Evolutionary conservation across 2,329 filamentous ascomycete genomes (phyloP), one percentile per base, ranked within the genome.

Genomic region (Periconia sp.): DNA sequence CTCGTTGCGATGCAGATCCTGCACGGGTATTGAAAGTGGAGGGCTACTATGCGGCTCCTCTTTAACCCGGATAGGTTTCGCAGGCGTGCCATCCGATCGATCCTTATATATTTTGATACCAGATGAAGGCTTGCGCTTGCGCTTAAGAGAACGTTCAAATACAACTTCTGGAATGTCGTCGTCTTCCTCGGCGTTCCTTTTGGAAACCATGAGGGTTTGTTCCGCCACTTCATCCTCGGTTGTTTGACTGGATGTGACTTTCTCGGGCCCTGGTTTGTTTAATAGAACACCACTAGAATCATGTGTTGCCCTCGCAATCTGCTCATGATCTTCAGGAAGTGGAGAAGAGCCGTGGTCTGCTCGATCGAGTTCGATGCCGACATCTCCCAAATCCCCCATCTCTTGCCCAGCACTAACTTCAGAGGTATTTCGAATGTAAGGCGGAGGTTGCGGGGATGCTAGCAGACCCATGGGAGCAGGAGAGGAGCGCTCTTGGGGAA

Each of bases 141-240:
- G 76, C 58, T 79, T 80, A 10, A 80, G 61, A 1, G 71, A 69
- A 19, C 76, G 68, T 43, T 71, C 68, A 9, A 73, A 79, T 1
- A 80, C 65, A 27, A 80, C 62, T 19, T 75, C 58, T 5, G 77
- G 77, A 44, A 74, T 71, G n/a, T 78, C 74, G n/a, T 73, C 69
- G 14, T 66, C 65, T 18, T 59, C 51, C 9, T 53, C 54, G 18
- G 50, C 42, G 8, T 50, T 52, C 14, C 30, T 37, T 11, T 53
- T 55, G 18, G 53, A 51, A 6, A 42, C 44, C 42, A 31, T 47
- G 45, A 49, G 45, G 27, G 31, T 48, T 33, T 66, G 61, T 11
- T 68, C 60, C 11, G 57, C 46, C 13, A 46, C 56, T 47, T 76
- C 73, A 41, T 71, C 69, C 46, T 74, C 72, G 6, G 77, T 80